These are phyloP conservation scores for Colletotrichum shisoi DNA, from an alignment of 2,329 filamentous ascomycete species.

Conservation along the genomic window DNA sequence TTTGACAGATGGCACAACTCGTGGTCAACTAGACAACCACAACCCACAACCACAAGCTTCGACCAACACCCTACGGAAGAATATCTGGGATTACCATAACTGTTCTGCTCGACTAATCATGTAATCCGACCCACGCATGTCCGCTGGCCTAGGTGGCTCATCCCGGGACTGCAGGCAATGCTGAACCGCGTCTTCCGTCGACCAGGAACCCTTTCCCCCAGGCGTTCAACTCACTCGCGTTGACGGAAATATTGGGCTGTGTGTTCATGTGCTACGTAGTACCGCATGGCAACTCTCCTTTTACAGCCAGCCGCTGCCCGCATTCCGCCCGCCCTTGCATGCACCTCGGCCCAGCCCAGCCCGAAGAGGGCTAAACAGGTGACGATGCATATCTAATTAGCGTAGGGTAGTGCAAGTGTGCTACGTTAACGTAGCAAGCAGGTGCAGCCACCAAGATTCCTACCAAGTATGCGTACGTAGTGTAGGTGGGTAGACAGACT, in stretches of 20 bases:
- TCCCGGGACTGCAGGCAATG: neutral
- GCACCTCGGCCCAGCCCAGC: slow-evolving; percentile 12
- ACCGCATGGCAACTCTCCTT: slow-evolving; percentile 23
- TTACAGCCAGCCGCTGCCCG: slow-evolving; percentile 20
- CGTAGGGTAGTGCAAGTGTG: slow-evolving; percentile 9
- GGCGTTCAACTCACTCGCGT: neutral
- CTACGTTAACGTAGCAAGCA: neutral
- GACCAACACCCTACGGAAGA: too few relatives aligned
- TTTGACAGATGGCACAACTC: neutral
- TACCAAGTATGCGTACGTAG: neutral
- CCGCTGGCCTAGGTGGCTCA: neutral
- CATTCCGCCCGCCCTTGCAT: slow-evolving; percentile 32
- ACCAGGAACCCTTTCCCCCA: slow-evolving; percentile 13
- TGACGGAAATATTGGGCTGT: neutral
- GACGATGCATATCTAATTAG: slow-evolving; percentile 23
- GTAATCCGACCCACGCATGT: slow-evolving; percentile 7
- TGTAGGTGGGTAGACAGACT: neutral
- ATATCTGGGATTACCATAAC: too few relatives aligned
- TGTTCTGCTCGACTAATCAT: neutral
- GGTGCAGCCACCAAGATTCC: slow-evolving; percentile 2
- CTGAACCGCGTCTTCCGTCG: slow-evolving; percentile 10
- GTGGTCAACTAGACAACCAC: neutral
- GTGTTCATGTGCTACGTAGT: slow-evolving; percentile 9
- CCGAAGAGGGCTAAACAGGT: slow-evolving; percentile 6
- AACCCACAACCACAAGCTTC: neutral